Conservation (phyloP, 2,329 filamentous ascomycete species). For the Cladosporium sp. region DNA sequence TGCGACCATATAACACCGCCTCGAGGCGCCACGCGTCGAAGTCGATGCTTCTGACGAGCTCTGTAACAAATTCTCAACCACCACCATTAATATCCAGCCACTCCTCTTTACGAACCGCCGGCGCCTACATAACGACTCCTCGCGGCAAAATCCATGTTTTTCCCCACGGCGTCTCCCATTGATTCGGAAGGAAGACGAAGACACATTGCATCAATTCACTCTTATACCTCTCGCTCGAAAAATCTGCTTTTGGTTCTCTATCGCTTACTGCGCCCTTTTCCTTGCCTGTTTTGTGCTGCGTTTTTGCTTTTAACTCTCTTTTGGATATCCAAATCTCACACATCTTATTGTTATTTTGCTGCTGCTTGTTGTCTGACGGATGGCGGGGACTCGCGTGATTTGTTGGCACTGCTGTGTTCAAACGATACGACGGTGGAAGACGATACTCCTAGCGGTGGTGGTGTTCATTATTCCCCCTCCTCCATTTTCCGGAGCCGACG, state of each 20-base stretch:
- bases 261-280: not conserved
- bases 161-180: slow-evolving; percentile 1
- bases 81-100: not conserved
- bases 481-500: not conserved
- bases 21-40: not conserved
- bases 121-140: not conserved
- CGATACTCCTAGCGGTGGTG: not conserved
- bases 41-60: not conserved
- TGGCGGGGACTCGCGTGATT: not conserved
- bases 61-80: not conserved
- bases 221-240: slow-evolving; percentile 11
- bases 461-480: not conserved
- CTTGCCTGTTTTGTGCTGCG: not conserved
- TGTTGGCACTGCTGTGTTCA: not conserved
- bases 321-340: slow-evolving; percentile 12
- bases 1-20: not conserved
- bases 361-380: not conserved
- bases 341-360: not conserved
- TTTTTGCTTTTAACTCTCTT: not conserved
- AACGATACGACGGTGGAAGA: not conserved
- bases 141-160: not conserved
- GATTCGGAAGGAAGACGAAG: slow-evolving; percentile 6
- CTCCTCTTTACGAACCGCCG: not conserved
- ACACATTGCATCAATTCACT: not conserved
- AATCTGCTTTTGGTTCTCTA: not conserved